Evolutionary conservation across 805 yeast genomes (phyloP).

Genomic region (Lachancea nothofagi): DNA sequence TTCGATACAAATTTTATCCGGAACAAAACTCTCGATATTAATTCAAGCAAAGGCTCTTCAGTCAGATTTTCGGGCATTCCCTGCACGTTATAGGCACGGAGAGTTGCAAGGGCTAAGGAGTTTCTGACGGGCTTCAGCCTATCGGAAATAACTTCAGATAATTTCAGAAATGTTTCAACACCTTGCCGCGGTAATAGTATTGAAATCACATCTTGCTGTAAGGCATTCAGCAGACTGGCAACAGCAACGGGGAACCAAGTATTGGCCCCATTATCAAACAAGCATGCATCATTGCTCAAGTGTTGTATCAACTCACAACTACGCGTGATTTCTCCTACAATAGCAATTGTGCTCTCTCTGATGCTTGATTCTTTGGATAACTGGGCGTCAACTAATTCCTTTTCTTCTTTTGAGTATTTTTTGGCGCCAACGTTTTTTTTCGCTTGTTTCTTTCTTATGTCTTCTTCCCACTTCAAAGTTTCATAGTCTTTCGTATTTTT

Average conservation of each 20-base stretch:
- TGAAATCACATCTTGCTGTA: constrained; percentile 33
- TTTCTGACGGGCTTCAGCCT: constrained; percentile 47
- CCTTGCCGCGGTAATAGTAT: constrained; percentile 42
- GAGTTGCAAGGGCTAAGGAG: constrained; percentile 63
- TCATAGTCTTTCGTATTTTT: constrained; percentile 82
- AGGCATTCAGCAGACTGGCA: constrained; percentile 40
- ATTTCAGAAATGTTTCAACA: constrained; percentile 45
- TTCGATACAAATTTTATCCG: constrained; percentile 69
- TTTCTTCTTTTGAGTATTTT: constrained; percentile 76
- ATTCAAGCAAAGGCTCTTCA: constrained; percentile 48
- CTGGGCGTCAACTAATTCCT: constrained; percentile 54
- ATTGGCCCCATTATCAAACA: constrained; percentile 58
- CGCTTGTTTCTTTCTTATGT: constrained; percentile 68
- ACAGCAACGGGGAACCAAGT: constrained; percentile 73
- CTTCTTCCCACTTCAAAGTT: constrained; percentile 84
- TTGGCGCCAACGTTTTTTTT: constrained; percentile 37
- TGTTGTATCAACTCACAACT: constrained; percentile 49
- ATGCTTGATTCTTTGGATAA: constrained; percentile 54
- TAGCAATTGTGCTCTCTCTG: constrained; percentile 41
- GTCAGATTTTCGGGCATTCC: constrained; percentile 41
- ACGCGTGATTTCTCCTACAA: constrained; percentile 39
- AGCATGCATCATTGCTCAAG: constrained; percentile 44
- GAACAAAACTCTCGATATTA: constrained; percentile 65
- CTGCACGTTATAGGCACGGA: constrained; percentile 49
- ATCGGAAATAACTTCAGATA: constrained; percentile 47